Evolutionary conservation across 1,284 basidiomycete genomes (phyloP).

Genomic region (Irpex lacteus): DNA sequence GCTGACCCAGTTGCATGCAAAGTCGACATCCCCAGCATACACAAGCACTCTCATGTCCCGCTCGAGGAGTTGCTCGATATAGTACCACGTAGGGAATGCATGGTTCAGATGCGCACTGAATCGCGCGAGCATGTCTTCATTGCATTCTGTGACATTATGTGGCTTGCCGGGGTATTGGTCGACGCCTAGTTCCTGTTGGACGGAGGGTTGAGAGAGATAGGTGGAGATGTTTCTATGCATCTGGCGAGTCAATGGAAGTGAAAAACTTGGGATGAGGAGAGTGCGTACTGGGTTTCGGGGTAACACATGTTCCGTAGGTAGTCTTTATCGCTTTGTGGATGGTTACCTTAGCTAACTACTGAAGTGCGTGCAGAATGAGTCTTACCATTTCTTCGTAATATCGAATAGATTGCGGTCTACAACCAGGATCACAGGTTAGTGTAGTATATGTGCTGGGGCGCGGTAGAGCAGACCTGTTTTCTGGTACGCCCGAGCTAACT

Average conservation of each 20-base stretch:
- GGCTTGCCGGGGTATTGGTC: not conserved
- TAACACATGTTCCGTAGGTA: not conserved
- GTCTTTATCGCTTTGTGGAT: not conserved
- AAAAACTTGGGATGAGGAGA: not conserved
- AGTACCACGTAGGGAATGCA: conserved; percentile 43
- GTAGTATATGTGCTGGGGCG: too few species aligned
- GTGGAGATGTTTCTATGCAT: not conserved
- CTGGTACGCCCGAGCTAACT: conserved; percentile 12
- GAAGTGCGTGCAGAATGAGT: not conserved
- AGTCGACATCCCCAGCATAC: conserved; percentile 73
- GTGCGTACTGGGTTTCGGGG: not conserved
- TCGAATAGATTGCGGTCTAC: conserved; percentile 6
- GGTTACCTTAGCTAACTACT: not conserved
- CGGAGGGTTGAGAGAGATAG: not conserved
- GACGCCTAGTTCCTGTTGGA: not conserved
- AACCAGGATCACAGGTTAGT: not conserved
- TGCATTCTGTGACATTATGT: conserved; percentile 47
- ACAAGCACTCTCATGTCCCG: conserved; percentile 71
- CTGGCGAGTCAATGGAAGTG: too few species aligned
- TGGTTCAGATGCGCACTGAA: conserved; percentile 40
- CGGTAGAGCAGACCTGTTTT: too few species aligned
- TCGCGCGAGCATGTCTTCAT: conserved; percentile 38
- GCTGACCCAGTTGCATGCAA: conserved; percentile 70
- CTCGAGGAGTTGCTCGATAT: conserved; percentile 73
- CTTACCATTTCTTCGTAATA: conserved; percentile 4